Percentiles rank a stretch among this genome's conserved stretches.
phyloP scores from a whole-genome alignment of 495 filamentous ascomycete species.

The Penicillium egyptiacum region DNA sequence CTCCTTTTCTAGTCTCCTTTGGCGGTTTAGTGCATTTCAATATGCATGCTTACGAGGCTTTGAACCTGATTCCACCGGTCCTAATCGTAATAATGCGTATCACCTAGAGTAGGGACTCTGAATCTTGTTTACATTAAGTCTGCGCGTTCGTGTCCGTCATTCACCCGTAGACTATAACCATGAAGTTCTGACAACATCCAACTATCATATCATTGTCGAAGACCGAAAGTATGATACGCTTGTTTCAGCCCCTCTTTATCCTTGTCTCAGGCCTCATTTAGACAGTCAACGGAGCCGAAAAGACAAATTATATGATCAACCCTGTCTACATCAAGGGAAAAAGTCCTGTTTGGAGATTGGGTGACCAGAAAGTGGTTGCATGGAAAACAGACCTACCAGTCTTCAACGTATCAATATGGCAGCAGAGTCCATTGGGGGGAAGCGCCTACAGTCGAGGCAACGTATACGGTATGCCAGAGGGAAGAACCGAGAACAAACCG shows the following conservation, averaged over 20 bases:
- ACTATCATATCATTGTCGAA: not conserved
- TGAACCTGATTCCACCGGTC: no score
- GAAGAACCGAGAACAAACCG: not conserved
- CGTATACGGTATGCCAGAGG: not conserved
- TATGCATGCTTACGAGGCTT: no score
- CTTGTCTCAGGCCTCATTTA: not conserved
- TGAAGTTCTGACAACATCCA: not conserved
- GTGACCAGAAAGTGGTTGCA: not conserved
- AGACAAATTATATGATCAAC: not conserved
- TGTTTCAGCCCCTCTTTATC: not conserved
- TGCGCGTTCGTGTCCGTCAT: no score
- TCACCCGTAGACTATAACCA: no score
- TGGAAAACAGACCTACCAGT: not conserved
- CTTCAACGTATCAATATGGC: not conserved
- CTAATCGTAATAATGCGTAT: no score
- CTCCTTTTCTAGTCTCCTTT: no score
- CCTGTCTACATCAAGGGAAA: not conserved
- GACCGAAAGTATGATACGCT: not conserved
- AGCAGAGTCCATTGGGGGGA: not conserved
- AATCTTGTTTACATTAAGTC: no score
- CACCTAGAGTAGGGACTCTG: no score
- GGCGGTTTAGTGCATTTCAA: no score
- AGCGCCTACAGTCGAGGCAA: not conserved
- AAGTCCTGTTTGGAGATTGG: not conserved
- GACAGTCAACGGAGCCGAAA: not conserved